Evolutionary conservation across 2,329 filamentous ascomycete species (phyloP).

Genomic region (Anthostomella pinea): DNA sequence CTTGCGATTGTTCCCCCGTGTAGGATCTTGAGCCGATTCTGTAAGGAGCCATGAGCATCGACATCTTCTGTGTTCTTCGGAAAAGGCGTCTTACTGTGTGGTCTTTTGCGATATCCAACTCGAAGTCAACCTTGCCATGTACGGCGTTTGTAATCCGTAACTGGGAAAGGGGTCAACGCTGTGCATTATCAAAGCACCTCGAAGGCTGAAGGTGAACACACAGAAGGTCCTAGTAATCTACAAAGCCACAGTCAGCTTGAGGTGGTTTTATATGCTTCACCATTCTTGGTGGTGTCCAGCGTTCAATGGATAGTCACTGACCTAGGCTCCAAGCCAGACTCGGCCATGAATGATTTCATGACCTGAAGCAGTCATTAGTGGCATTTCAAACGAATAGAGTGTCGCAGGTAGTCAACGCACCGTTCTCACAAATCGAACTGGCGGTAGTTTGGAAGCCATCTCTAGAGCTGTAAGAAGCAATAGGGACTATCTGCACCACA

Average conservation of each 20-base stretch:
- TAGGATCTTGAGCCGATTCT: constrained; percentile 75
- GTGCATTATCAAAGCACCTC: constrained; percentile 1
- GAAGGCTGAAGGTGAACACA: constrained; percentile 21
- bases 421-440: constrained; percentile 62
- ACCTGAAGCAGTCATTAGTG: constrained; percentile 52
- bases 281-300: no score
- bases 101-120: constrained; percentile 69
- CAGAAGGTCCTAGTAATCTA: constrained; percentile 42
- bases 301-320: constrained; percentile 41
- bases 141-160: constrained; percentile 64
- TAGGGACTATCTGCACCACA: no score
- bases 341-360: constrained; percentile 78
- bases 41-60: constrained; percentile 3
- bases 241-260: neutral
- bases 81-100: constrained; percentile 59
- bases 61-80: neutral
- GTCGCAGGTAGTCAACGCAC: constrained; percentile 40
- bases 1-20: constrained; percentile 78
- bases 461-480: no score
- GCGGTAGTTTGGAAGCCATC: constrained; percentile 42
- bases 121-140: constrained; percentile 70
- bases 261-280: no score
- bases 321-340: constrained; percentile 88
- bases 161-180: constrained; percentile 37
- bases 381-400: neutral